Evolutionary conservation across 257 asterid species (phyloP).

Genomic region (Perilla frutescens): DNA sequence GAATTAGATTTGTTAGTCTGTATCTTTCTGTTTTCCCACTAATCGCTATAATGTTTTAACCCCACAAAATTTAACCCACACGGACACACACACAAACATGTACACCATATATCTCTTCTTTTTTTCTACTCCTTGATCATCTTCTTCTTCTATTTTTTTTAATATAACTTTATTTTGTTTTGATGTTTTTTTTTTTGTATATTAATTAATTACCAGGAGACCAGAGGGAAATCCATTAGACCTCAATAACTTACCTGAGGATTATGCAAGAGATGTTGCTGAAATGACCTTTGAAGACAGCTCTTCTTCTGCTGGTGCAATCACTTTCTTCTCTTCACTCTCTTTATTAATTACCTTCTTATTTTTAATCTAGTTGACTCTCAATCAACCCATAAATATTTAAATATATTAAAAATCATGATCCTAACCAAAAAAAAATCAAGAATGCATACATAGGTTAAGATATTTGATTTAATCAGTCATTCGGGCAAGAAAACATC

Average conservation of each 20-base stretch:
- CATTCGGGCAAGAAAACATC: too few species aligned
- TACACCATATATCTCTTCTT: background rate
- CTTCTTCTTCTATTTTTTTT: conserved; percentile 22
- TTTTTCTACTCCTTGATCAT: conserved; percentile 16
- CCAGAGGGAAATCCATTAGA: conserved; percentile 79
- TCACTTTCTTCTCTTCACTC: conserved; percentile 43
- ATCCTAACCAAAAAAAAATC: too few species aligned
- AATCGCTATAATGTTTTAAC: too few species aligned
- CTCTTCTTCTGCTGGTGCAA: conserved; percentile 79
- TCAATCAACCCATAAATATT: background rate
- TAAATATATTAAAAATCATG: too few species aligned
- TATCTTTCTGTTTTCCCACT: too few species aligned
- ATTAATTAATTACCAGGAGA: conserved; percentile 85
- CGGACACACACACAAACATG: too few species aligned
- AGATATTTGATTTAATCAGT: too few species aligned
- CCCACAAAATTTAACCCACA: conserved; percentile 42
- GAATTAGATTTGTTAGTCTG: too few species aligned
- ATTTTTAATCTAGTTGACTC: too few species aligned
- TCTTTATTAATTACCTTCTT: background rate
- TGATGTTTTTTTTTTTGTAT: background rate
- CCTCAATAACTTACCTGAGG: conserved; percentile 97
- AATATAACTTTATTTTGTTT: background rate
- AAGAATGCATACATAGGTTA: too few species aligned
- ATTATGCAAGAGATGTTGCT: conserved; percentile 64
- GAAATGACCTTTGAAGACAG: conserved; percentile 67